These are phyloP conservation scores for Davidsoniella neocaledoniae DNA, from an alignment of 2,329 filamentous ascomycete genomes.

Conservation along the genomic window DNA sequence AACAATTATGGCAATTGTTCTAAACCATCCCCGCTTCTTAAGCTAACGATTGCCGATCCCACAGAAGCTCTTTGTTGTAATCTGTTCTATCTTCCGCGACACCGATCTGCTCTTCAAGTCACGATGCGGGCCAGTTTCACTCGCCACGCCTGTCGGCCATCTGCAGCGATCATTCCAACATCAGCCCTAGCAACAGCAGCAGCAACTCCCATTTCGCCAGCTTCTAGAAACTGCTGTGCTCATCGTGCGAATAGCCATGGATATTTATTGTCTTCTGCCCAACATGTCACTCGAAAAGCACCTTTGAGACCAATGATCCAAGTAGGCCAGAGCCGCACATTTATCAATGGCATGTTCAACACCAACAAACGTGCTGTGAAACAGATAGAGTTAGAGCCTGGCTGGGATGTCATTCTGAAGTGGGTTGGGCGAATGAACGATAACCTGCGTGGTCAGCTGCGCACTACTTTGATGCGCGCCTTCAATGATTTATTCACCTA, in stretches of 20 bases:
- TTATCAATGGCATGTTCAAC: no score
- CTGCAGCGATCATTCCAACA: constrained; percentile 1
- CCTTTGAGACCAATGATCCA: no score
- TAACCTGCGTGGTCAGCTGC: constrained; percentile 45
- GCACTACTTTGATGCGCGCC: constrained; percentile 45
- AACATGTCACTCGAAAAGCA: no score
- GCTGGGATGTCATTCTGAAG: constrained; percentile 54
- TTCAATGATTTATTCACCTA: constrained; percentile 46
- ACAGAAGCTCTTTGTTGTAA: neutral
- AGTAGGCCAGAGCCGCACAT: no score
- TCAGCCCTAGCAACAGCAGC: constrained; percentile 3
- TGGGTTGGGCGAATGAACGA: constrained; percentile 46
- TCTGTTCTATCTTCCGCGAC: neutral
- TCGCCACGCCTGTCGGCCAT: constrained; percentile 27
- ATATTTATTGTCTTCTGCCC: no score
- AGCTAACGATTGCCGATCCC: neutral
- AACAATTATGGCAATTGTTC: no score
- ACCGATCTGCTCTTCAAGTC: constrained; percentile 6
- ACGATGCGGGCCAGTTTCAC: constrained; percentile 30
- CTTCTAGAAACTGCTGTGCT: no score
- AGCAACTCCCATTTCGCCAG: neutral
- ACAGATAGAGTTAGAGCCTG: constrained; percentile 41
- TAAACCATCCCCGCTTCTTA: neutral
- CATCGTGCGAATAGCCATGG: no score
- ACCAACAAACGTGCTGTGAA: no score